Evolutionary conservation across 2,329 filamentous ascomycete genomes (phyloP).

Genomic region (Fusarium napiforme): DNA sequence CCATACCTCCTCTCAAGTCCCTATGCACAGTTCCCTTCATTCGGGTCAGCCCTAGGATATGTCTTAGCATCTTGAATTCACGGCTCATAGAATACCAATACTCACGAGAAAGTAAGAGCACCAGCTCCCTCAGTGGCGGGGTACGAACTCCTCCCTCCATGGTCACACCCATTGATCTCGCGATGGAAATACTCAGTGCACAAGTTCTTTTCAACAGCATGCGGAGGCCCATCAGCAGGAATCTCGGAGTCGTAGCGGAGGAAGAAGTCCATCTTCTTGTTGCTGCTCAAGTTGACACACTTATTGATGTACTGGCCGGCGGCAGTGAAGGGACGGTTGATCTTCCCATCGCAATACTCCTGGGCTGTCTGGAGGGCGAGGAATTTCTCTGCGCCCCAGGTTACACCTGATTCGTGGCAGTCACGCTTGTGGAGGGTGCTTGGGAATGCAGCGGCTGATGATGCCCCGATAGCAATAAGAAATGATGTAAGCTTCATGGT

Average conservation of each 20-base stretch:
- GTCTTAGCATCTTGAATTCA: too few relatives aligned
- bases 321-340: background rate
- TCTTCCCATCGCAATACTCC: background rate
- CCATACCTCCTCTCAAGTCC: accelerated
- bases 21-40: background rate
- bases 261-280: background rate
- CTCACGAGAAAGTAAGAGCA: background rate
- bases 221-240: background rate
- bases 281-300: background rate
- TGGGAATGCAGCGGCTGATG: background rate
- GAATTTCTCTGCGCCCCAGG: background rate
- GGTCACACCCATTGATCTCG: background rate
- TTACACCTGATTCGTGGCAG: background rate
- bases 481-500: background rate
- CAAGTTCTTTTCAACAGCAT: background rate
- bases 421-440: background rate
- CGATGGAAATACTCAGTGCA: background rate
- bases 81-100: too few relatives aligned
- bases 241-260: background rate
- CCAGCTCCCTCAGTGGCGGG: background rate
- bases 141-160: background rate
- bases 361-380: background rate
- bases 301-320: background rate
- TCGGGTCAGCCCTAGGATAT: background rate
- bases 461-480: background rate